Evolutionary conservation across 31 red algal genomes (phyloP).

Genomic region (Porphyra umbilicalis): DNA sequence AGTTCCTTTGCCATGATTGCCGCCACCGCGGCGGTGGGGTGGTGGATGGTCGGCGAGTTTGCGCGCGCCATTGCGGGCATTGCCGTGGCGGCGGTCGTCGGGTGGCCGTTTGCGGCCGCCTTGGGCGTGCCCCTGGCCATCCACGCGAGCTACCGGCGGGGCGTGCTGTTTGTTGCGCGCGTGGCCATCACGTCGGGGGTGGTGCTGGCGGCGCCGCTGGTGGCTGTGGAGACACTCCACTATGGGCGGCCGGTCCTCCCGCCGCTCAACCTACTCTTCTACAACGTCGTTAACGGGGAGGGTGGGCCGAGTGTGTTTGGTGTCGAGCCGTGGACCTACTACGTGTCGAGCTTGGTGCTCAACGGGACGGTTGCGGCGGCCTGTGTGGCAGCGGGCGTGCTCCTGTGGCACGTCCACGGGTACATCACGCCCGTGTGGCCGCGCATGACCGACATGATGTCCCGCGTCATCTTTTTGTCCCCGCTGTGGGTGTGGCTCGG

Average conservation of each 20-base stretch:
- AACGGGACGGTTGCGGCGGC: slow-evolving; percentile 40
- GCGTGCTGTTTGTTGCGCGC: slow-evolving; percentile 15
- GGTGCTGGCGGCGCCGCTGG: slow-evolving; percentile 3
- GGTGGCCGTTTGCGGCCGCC: slow-evolving; percentile 67
- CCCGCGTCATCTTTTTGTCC: slow-evolving; percentile 32
- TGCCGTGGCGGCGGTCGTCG: slow-evolving; percentile 51
- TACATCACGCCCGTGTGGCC: slow-evolving; percentile 5
- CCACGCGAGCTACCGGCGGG: slow-evolving; percentile 20
- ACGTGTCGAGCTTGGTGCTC: slow-evolving; percentile 50
- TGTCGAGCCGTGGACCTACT: slow-evolving; percentile 56
- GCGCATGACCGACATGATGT: neutral
- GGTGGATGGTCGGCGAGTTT: slow-evolving; percentile 35
- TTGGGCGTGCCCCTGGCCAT: slow-evolving; percentile 55
- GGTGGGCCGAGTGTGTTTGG: slow-evolving; percentile 74
- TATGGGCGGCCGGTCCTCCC: slow-evolving; percentile 59
- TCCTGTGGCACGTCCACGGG: slow-evolving; percentile 2
- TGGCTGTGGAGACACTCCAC: slow-evolving; percentile 24
- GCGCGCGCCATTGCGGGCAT: slow-evolving; percentile 17
- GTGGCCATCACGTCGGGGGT: slow-evolving; percentile 4
- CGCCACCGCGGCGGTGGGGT: slow-evolving; percentile 23
- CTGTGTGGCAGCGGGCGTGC: neutral
- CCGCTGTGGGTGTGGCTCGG: slow-evolving; percentile 42
- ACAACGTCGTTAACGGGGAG: slow-evolving; percentile 69
- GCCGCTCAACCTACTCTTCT: slow-evolving; percentile 52
- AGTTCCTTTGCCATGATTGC: slow-evolving; percentile 68